phyloP scores from a whole-genome alignment of 768 basidiomycete species.

The Tricholoma terreum region DNA sequence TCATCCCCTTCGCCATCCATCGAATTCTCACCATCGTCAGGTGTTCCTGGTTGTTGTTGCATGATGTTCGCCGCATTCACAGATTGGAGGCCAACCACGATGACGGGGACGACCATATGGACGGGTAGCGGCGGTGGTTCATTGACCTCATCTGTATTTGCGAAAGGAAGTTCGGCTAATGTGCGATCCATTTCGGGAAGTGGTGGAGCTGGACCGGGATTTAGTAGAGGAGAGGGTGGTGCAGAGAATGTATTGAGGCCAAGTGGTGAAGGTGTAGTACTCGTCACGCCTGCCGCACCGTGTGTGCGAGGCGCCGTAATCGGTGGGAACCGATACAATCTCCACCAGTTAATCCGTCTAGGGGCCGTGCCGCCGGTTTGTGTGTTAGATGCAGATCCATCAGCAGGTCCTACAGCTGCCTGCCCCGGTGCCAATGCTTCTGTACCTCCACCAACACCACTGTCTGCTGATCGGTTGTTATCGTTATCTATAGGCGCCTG shows the following conservation, averaged over 20 bases:
- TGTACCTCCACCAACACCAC: neutral
- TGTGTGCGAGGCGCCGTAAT: conserved; percentile 39
- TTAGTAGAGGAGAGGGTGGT: conserved; percentile 7
- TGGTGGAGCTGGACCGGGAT: neutral
- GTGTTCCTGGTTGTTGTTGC: conserved; percentile 22
- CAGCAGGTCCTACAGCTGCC: neutral
- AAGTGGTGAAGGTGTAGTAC: conserved; percentile 9
- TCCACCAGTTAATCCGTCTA: conserved; percentile 74
- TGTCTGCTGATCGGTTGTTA: neutral
- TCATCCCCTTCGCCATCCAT: conserved; percentile 2
- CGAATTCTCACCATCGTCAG: neutral
- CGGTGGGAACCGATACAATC: conserved; percentile 77
- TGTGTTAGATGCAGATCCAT: conserved; percentile 3
- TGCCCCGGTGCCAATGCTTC: neutral
- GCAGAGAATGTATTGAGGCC: conserved; percentile 7
- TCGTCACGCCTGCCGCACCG: conserved; percentile 15
- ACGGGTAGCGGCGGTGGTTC: conserved; percentile 8
- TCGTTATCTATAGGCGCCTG: neutral
- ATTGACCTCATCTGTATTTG: conserved; percentile 1
- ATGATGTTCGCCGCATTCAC: conserved; percentile 47
- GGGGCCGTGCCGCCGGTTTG: conserved; percentile 19
- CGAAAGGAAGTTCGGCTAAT: conserved; percentile 17
- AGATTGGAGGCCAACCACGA: conserved; percentile 79
- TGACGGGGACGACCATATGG: conserved; percentile 70
- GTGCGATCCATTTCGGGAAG: conserved; percentile 11